A percentile compares a stretch with the other conserved stretches of the same genome.
Conservation (phyloP, 164 flowering plant species). For the Nymphaea thermarum region DNA sequence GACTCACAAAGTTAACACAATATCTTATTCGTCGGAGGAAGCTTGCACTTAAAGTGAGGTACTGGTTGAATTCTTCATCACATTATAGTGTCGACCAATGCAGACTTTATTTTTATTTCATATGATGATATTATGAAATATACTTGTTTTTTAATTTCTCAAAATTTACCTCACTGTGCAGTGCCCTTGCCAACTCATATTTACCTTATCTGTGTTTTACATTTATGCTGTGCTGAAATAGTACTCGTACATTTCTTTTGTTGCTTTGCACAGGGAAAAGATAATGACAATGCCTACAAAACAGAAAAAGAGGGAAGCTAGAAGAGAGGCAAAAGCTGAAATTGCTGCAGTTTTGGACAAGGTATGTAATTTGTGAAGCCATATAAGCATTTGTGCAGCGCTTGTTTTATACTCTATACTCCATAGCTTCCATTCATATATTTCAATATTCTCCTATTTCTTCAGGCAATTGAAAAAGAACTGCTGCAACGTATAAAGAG, state of each 20-base stretch:
- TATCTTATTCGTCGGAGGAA: slow-evolving; percentile 93
- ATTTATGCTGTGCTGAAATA: background rate
- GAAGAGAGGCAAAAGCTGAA: slow-evolving; percentile 81
- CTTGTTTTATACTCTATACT: background rate
- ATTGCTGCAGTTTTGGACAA: slow-evolving; percentile 70
- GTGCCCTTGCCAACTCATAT: background rate
- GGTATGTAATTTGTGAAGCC: slow-evolving; percentile 23
- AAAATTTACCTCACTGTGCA: background rate
- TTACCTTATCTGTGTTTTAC: too few relatives aligned
- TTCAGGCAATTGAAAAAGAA: slow-evolving; percentile 82
- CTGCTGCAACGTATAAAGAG: slow-evolving; percentile 61
- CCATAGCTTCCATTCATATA: background rate
- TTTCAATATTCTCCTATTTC: background rate
- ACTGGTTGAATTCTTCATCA: background rate
- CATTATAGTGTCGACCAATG: background rate
- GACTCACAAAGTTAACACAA: slow-evolving; percentile 91
- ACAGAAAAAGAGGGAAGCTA: slow-evolving; percentile 59
- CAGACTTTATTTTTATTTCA: background rate
- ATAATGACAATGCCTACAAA: slow-evolving; percentile 78
- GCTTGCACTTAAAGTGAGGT: slow-evolving; percentile 92
- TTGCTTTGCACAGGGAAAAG: slow-evolving; percentile 49
- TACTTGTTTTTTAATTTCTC: background rate
- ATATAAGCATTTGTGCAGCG: background rate
- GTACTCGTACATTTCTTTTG: background rate
- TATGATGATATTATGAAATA: background rate